Evolutionary conservation across 345 rosid species (phyloP).

Genomic region (Citrus glauca): DNA sequence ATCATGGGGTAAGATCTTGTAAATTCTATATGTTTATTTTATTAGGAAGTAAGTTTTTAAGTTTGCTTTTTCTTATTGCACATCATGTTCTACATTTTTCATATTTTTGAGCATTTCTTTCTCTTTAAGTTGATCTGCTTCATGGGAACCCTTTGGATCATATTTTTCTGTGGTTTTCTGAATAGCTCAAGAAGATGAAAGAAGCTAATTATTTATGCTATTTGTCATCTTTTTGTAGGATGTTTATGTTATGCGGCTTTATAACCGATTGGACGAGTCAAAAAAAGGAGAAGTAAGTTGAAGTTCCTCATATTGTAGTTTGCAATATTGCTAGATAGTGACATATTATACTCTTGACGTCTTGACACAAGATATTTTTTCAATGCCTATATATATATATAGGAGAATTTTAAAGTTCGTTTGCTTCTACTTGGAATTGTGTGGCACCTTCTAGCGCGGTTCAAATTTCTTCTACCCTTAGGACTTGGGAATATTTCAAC

Average conservation of each 20-base stretch:
- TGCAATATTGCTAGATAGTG: neutral
- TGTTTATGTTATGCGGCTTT: slow-evolving; percentile 67
- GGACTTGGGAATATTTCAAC: neutral
- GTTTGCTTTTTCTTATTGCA: neutral
- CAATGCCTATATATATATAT: neutral
- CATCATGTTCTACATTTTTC: neutral
- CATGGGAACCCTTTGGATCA: neutral
- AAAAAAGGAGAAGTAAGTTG: slow-evolving; percentile 90
- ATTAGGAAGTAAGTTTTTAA: neutral
- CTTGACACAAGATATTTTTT: neutral
- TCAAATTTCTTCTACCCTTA: neutral
- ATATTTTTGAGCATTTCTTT: neutral
- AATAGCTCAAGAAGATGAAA: slow-evolving; percentile 6
- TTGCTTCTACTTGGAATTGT: neutral
- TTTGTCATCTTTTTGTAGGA: slow-evolving; percentile 49
- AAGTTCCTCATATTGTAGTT: slow-evolving; percentile 4
- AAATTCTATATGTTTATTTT: neutral
- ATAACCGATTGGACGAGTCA: slow-evolving; percentile 71
- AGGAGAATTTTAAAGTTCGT: neutral
- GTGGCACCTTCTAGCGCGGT: neutral
- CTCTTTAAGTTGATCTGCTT: neutral
- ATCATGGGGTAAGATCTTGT: slow-evolving; percentile 48
- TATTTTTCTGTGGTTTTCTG: neutral
- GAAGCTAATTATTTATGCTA: slow-evolving; percentile 8
- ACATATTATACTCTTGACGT: neutral